Conservation (phyloP, 2,329 filamentous ascomycete species). For the Fonsecaea erecta region DNA sequence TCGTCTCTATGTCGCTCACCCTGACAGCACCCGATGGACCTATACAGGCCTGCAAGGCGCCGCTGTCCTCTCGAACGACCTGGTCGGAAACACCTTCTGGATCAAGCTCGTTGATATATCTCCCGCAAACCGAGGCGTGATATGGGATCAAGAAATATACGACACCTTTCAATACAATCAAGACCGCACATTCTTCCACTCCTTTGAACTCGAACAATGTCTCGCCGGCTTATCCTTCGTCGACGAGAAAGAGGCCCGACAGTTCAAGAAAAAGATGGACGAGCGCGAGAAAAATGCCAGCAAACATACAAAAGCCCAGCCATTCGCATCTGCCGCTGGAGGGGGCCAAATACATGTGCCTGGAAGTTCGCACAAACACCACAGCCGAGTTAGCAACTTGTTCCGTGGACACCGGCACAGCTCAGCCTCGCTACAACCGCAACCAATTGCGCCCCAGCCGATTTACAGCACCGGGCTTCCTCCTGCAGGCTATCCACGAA, state of each 20-base stretch:
- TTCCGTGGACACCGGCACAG: conserved; percentile 57
- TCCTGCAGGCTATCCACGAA: conserved; percentile 39
- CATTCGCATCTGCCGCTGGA: conserved; percentile 64
- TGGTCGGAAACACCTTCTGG: conserved; percentile 96
- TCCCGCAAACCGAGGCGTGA: conserved; percentile 77
- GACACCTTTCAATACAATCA: conserved; percentile 95
- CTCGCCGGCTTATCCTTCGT: conserved; percentile 88
- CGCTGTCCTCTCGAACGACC: conserved; percentile 85
- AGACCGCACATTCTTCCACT: conserved; percentile 96
- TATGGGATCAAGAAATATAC: conserved; percentile 98
- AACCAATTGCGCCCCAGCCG: conserved; percentile 35
- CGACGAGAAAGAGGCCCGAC: conserved; percentile 96
- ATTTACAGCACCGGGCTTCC: conserved; percentile 28
- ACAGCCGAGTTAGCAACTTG: conserved; percentile 59
- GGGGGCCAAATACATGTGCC: conserved; percentile 51
- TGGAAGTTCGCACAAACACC: conserved; percentile 46
- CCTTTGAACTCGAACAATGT: conserved; percentile 93
- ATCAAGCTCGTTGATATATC: conserved; percentile 97
- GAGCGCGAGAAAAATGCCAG: conserved; percentile 94
- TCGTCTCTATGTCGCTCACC: conserved; percentile 89
- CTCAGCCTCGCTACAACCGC: conserved; percentile 43
- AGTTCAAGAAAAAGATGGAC: conserved; percentile 96
- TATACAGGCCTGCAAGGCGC: conserved; percentile 94
- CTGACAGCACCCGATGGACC: conserved; percentile 83
- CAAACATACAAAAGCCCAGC: conserved; percentile 79